These are phyloP conservation scores for Vickermania ingenoplastis DNA, from an alignment of 208 protist species.

Conservation along the genomic window DNA sequence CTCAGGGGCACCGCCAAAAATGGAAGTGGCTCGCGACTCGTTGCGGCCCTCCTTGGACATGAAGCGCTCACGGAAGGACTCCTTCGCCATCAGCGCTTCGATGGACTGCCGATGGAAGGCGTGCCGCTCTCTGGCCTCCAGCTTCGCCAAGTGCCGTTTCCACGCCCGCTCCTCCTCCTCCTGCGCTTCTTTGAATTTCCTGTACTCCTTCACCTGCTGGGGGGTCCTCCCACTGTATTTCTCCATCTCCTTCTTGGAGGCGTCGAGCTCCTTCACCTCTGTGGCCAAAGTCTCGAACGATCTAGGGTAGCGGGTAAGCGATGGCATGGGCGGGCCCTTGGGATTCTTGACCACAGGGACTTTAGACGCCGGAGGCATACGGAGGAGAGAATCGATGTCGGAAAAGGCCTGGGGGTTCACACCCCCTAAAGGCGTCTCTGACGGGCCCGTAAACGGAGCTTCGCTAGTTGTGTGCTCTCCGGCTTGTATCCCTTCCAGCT, in stretches of 20 bases:
- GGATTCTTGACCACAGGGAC: neutral
- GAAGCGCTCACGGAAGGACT: neutral
- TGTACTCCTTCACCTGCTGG: conserved; percentile 2
- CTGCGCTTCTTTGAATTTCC: neutral
- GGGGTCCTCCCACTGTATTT: conserved; percentile 1
- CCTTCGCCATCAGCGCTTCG: neutral
- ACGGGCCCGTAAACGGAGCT: too few species aligned
- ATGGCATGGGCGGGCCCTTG: conserved; percentile 12
- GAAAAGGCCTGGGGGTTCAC: neutral
- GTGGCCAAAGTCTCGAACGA: conserved; percentile 2
- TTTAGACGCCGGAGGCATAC: neutral
- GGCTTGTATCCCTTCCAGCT: neutral
- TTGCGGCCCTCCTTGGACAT: neutral
- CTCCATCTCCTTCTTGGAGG: neutral
- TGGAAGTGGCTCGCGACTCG: neutral
- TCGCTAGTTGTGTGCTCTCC: neutral
- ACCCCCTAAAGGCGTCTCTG: neutral
- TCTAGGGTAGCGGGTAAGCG: conserved; percentile 8
- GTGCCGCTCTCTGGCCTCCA: conserved; percentile 1
- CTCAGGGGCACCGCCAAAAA: neutral
- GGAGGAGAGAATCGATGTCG: neutral
- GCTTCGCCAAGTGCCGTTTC: neutral
- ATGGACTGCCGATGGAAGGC: neutral
- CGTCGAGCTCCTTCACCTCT: conserved; percentile 14
- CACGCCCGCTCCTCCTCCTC: conserved; percentile 1